Evolutionary conservation across 192 early-diverging fungal genomes (phyloP).

Genomic region (Linnemannia schmuckeri): DNA sequence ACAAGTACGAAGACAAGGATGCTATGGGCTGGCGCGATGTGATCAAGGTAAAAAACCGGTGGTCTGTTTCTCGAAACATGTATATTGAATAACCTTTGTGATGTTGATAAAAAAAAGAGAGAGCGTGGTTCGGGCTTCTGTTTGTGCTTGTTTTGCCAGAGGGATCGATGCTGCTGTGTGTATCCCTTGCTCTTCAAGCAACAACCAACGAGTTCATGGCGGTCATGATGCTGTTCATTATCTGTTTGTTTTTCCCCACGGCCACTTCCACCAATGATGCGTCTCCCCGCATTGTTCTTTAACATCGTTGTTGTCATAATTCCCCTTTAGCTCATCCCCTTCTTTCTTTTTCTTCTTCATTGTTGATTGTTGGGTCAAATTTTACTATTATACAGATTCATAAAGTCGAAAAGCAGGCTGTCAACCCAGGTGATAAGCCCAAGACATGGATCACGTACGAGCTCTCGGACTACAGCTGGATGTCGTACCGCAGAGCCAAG

Average conservation of each 20-base stretch:
- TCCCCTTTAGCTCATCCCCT: not conserved
- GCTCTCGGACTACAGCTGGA: conserved; percentile 77
- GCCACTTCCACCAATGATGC: not conserved
- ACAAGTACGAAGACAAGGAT: conserved; percentile 53
- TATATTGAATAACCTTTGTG: not conserved
- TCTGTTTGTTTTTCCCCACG: conserved; percentile 1
- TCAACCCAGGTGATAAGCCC: conserved; percentile 49
- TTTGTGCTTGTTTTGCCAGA: not conserved
- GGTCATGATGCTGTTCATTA: not conserved
- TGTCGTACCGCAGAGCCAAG: conserved; percentile 71
- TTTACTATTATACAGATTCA: conserved; percentile 17
- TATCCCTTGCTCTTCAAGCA: too few relatives aligned
- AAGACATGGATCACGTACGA: conserved; percentile 84
- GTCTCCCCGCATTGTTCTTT: not conserved
- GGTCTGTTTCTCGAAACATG: not conserved
- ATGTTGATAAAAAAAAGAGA: not conserved
- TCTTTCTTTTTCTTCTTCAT: conserved; percentile 3
- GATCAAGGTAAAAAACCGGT: conserved; percentile 45
- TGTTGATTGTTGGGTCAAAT: not conserved
- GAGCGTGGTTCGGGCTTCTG: not conserved
- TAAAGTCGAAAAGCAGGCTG: conserved; percentile 41
- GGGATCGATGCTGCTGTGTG: too few relatives aligned
- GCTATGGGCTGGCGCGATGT: conserved; percentile 59
- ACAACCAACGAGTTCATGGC: not conserved
- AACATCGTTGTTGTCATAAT: not conserved